phyloP scores from a whole-genome alignment of 1,284 basidiomycete species.

The Rhodotorula sp. region DNA sequence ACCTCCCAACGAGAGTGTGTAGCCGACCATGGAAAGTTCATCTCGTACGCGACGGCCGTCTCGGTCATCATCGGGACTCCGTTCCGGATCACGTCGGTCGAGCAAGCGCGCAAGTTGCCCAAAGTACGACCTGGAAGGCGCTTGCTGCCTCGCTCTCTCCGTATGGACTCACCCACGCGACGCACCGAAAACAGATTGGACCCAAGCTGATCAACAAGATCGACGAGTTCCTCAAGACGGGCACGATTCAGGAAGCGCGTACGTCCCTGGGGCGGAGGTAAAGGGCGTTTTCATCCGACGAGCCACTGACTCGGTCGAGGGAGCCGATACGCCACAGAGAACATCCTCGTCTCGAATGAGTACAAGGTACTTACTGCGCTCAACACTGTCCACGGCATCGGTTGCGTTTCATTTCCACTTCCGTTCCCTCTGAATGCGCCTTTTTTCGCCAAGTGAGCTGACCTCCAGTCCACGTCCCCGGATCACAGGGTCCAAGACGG shows the following conservation, averaged over 20 bases:
- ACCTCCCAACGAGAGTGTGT: background rate
- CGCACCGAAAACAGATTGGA: slow-evolving; percentile 22
- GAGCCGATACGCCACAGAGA: background rate
- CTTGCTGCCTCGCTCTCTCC: no score
- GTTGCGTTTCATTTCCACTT: slow-evolving; percentile 43
- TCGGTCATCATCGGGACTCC: slow-evolving; percentile 40
- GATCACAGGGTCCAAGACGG: background rate
- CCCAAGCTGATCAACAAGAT: slow-evolving; percentile 53
- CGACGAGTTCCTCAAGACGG: slow-evolving; percentile 60
- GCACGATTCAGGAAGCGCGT: slow-evolving; percentile 59
- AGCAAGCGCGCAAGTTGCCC: slow-evolving; percentile 31
- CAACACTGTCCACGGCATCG: slow-evolving; percentile 62
- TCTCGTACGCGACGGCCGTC: slow-evolving; percentile 36
- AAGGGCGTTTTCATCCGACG: no score
- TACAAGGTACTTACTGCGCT: background rate
- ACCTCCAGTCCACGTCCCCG: background rate
- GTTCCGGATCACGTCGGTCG: slow-evolving; percentile 27
- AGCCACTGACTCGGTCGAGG: no score
- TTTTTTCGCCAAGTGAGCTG: background rate
- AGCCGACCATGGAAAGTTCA: slow-evolving; percentile 13
- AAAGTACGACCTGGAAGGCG: slow-evolving; percentile 9
- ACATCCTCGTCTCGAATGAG: background rate
- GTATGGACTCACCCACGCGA: background rate
- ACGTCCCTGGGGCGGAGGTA: slow-evolving; percentile 45
- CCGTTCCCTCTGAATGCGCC: background rate